phyloP scores from a whole-genome alignment of 1,139 yeast genomes.

The Yamadazyma dendronema region DNA sequence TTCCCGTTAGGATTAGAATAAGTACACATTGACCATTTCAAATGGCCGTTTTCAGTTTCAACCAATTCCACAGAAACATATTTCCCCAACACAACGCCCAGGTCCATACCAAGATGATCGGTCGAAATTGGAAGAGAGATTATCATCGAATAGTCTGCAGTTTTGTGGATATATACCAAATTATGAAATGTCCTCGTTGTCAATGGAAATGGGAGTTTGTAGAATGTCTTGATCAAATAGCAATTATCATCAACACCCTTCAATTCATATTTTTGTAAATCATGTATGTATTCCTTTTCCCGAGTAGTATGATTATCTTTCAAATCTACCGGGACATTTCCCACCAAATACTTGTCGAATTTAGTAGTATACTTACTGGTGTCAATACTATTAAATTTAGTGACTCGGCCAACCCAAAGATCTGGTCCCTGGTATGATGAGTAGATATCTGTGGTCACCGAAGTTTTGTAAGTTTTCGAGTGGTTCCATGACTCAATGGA shows the following conservation, averaged over 20 bases:
- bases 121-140: constrained; percentile 15
- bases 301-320: constrained; percentile 31
- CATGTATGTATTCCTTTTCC: constrained; percentile 35
- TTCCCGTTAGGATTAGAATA: constrained; percentile 66
- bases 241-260: constrained; percentile 15
- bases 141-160: constrained; percentile 9
- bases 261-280: constrained; percentile 23
- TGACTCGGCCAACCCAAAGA: constrained; percentile 15
- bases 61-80: constrained; percentile 64
- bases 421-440: constrained; percentile 1
- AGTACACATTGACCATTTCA: constrained; percentile 66
- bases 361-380: constrained; percentile 8
- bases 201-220: constrained; percentile 51
- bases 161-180: constrained; percentile 42
- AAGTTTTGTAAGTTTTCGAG: constrained; percentile 10
- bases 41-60: constrained; percentile 33
- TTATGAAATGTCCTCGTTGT: constrained; percentile 56
- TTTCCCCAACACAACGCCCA: constrained; percentile 33
- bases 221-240: constrained; percentile 34
- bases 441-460: neutral
- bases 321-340: constrained; percentile 13
- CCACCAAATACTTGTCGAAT: constrained; percentile 16
- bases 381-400: constrained; percentile 6
- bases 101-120: constrained; percentile 14
- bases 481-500: constrained; percentile 14